Percentiles rank a stretch among this genome's conserved stretches.
Evolutionary conservation across 2,329 filamentous ascomycete genomes (phyloP).

Genomic region (Fusarium veterinarium): DNA sequence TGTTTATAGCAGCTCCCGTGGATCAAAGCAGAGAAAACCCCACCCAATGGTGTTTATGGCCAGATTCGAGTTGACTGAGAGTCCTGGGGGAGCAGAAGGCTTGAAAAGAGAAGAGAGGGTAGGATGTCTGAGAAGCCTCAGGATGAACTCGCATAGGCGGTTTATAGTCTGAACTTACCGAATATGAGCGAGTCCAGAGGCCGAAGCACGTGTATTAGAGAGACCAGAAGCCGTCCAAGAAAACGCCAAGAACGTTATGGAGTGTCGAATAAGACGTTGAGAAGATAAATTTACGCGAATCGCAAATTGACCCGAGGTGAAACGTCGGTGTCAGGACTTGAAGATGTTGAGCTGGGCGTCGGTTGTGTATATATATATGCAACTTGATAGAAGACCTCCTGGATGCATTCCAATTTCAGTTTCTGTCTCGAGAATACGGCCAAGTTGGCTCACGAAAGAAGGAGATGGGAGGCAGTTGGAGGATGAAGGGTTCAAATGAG

Average conservation of each 20-base stretch:
- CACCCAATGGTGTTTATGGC: conserved; percentile 6
- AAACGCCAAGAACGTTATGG: conserved; percentile 13
- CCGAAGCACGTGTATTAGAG: conserved; percentile 8
- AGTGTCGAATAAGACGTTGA: conserved; percentile 10
- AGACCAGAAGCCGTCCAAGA: conserved; percentile 8
- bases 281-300: conserved; percentile 18
- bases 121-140: conserved; percentile 6
- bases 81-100: conserved; percentile 2
- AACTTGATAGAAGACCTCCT: background rate
- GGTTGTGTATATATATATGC: background rate
- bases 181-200: conserved; percentile 1
- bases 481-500: conserved; percentile 28
- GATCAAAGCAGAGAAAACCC: conserved; percentile 1
- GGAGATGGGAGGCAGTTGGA: conserved; percentile 22
- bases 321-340: conserved; percentile 10
- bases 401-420: conserved; percentile 1
- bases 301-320: conserved; percentile 1
- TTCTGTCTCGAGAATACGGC: background rate
- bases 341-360: background rate
- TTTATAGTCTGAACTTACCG: conserved; percentile 25
- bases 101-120: conserved; percentile 3
- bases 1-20: conserved; percentile 10
- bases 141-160: conserved; percentile 5
- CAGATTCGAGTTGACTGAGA: background rate
- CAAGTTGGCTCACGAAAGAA: conserved; percentile 7